Conservation (phyloP, 2,329 filamentous ascomycete species). For the Fusarium cyanostomum region DNA sequence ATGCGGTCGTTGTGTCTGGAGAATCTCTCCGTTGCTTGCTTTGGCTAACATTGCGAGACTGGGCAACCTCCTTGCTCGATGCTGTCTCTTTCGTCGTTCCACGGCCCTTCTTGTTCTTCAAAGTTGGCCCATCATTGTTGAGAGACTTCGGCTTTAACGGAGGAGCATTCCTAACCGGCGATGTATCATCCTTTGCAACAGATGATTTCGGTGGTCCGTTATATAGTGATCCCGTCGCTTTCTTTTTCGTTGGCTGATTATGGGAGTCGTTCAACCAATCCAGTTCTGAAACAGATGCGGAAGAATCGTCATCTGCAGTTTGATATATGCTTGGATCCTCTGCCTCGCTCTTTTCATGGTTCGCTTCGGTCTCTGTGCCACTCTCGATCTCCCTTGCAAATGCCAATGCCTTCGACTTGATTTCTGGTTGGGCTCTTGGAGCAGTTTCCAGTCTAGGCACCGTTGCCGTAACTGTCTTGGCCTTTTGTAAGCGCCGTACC, state of each 20-base stretch:
- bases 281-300: constrained; percentile 28
- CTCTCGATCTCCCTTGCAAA: constrained; percentile 21
- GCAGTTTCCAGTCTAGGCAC: background rate
- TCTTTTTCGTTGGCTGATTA: constrained; percentile 4
- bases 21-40: background rate
- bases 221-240: background rate
- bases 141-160: constrained; percentile 1
- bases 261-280: constrained; percentile 29
- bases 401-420: constrained; percentile 15
- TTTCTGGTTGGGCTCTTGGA: background rate
- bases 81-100: background rate
- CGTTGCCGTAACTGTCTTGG: background rate
- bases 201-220: background rate
- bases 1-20: constrained; percentile 14
- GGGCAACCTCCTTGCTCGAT: constrained; percentile 1
- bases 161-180: constrained; percentile 9
- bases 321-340: constrained; percentile 41
- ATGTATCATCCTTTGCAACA: background rate
- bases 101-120: background rate
- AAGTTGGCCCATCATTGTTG: background rate
- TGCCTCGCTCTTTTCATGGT: constrained; percentile 12
- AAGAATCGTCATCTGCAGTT: constrained; percentile 37
- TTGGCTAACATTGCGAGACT: constrained; percentile 9
- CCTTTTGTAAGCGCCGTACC: constrained; percentile 31
- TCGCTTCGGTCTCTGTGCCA: constrained; percentile 13